These are phyloP conservation scores for Saccharomycopsis amapae DNA, from an alignment of 805 yeast genomes.

Conservation along the genomic window DNA sequence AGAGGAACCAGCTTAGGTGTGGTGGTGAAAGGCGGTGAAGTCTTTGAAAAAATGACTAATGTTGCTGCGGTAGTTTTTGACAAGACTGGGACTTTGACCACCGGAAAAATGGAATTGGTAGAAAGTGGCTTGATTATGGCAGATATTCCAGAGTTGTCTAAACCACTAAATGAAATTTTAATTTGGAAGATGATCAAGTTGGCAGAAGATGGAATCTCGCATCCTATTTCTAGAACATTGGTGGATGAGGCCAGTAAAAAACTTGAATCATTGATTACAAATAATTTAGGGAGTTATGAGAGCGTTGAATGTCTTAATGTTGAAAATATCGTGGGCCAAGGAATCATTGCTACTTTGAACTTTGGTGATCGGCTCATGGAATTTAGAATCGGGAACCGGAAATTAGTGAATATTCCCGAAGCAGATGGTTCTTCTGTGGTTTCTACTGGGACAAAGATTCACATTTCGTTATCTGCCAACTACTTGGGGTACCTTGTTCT, in stretches of 20 bases:
- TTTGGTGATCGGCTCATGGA: constrained; percentile 24
- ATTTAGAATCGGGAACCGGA: constrained; percentile 50
- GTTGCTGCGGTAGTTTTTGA: constrained; percentile 73
- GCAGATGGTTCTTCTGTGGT: constrained; percentile 20
- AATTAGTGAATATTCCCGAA: constrained; percentile 35
- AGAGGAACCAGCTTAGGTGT: constrained; percentile 89
- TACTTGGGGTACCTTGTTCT: constrained; percentile 63
- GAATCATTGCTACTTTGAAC: constrained; percentile 28
- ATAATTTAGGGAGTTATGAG: no score
- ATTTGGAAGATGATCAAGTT: constrained; percentile 27
- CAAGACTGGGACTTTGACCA: constrained; percentile 92
- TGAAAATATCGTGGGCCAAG: constrained; percentile 34
- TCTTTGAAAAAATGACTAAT: constrained; percentile 64
- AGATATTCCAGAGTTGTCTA: constrained; percentile 27
- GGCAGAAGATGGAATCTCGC: constrained; percentile 70
- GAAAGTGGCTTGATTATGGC: constrained; percentile 30
- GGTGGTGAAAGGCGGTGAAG: constrained; percentile 87
- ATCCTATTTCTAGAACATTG: constrained; percentile 43
- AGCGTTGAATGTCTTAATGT: constrained; percentile 23
- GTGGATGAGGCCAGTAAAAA: constrained; percentile 4
- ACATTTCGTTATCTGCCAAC: constrained; percentile 49
- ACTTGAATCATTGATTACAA: not conserved
- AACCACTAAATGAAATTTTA: not conserved
- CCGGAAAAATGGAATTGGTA: constrained; percentile 62
- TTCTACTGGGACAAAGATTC: constrained; percentile 23